A percentile compares a stretch with the other conserved stretches of the same genome.
Evolutionary conservation across 176 grass and related monocot species (phyloP).

Genomic region (Thalia dealbata): DNA sequence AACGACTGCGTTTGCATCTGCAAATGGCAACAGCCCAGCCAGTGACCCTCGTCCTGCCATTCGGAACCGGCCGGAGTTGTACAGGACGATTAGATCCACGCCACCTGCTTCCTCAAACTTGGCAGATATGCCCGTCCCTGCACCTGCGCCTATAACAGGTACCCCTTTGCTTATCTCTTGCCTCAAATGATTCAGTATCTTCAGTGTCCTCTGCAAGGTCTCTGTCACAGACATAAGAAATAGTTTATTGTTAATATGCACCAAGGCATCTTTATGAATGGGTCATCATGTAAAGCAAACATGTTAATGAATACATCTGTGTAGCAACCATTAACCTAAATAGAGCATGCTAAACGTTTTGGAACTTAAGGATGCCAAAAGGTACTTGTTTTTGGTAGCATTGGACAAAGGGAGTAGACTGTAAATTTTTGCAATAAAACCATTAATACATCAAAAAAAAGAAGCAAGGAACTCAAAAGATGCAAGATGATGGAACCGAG

Average conservation of each 20-base stretch:
- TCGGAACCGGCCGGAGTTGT: conserved; percentile 84
- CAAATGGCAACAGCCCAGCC: conserved; percentile 82
- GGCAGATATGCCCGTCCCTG: conserved; percentile 88
- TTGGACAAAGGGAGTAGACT: too few relatives aligned
- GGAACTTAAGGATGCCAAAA: too few relatives aligned
- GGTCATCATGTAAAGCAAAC: neutral
- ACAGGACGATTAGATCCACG: conserved; percentile 86
- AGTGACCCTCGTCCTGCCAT: conserved; percentile 92
- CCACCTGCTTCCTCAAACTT: conserved; percentile 97
- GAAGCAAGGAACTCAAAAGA: too few relatives aligned
- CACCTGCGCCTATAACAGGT: conserved; percentile 80
- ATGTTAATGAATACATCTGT: too few relatives aligned
- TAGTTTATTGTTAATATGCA: neutral
- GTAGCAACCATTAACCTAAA: too few relatives aligned
- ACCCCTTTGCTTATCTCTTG: conserved; percentile 65
- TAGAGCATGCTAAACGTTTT: too few relatives aligned
- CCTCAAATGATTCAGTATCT: conserved; percentile 48
- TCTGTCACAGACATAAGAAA: conserved; percentile 35
- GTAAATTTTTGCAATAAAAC: too few relatives aligned
- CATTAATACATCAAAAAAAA: too few relatives aligned
- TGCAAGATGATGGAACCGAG: too few relatives aligned
- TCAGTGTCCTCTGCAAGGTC: conserved; percentile 57
- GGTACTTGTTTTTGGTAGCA: too few relatives aligned
- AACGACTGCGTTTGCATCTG: conserved; percentile 85
- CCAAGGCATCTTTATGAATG: neutral